Evolutionary conservation across 2,329 filamentous ascomycete species (phyloP).

Genomic region (Xylariaceae sp.): DNA sequence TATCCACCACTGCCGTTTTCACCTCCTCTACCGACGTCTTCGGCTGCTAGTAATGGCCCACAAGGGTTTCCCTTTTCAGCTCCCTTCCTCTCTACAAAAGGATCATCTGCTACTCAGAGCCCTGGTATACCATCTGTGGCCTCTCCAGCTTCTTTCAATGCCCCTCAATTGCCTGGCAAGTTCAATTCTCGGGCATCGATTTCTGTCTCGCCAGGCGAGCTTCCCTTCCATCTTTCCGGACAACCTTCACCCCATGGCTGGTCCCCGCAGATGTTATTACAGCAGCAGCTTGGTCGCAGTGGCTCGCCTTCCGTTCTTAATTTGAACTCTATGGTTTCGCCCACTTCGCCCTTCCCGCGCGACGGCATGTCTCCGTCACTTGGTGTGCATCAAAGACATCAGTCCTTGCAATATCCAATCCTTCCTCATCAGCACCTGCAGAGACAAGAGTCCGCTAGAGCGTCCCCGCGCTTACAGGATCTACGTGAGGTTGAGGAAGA

Average conservation of each 20-base stretch:
- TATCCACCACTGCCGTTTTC: slow-evolving; percentile 80
- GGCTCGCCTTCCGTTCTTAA: slow-evolving; percentile 67
- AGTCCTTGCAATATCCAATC: slow-evolving; percentile 61
- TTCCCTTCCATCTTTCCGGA: slow-evolving; percentile 68
- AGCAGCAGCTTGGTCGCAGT: slow-evolving; percentile 55
- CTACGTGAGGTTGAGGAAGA: slow-evolving; percentile 76
- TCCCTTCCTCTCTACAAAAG: slow-evolving; percentile 62
- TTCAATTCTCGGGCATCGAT: slow-evolving; percentile 74
- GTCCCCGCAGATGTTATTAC: slow-evolving; percentile 58
- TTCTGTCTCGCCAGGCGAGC: slow-evolving; percentile 63
- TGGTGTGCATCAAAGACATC: slow-evolving; percentile 58
- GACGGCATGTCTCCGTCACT: slow-evolving; percentile 51
- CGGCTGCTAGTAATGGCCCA: slow-evolving; percentile 68
- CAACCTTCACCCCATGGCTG: slow-evolving; percentile 64
- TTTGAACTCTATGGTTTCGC: slow-evolving; percentile 61
- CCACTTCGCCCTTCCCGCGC: slow-evolving; percentile 63
- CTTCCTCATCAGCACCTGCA: slow-evolving; percentile 60
- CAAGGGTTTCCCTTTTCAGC: slow-evolving; percentile 60
- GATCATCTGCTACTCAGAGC: slow-evolving; percentile 63
- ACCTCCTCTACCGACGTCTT: slow-evolving; percentile 78
- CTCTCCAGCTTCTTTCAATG: slow-evolving; percentile 73
- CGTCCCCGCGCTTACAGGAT: slow-evolving; percentile 68
- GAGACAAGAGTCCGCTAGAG: slow-evolving; percentile 55
- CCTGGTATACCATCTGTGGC: slow-evolving; percentile 66
- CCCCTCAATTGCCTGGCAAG: slow-evolving; percentile 55